Conservation (phyloP, 1,139 yeast species). For the Zygoascus sp. region DNA sequence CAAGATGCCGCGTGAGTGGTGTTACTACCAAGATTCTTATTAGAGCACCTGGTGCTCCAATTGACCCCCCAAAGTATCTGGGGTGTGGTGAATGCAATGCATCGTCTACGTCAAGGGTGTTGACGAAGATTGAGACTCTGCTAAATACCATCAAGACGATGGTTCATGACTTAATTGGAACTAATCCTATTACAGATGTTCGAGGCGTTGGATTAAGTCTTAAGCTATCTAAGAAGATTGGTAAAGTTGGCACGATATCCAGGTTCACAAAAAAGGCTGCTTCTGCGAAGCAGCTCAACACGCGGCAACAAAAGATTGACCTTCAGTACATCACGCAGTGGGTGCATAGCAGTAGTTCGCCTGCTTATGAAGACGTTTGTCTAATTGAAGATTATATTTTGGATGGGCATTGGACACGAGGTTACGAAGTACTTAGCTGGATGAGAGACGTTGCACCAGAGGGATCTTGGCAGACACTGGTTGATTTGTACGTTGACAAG, state of each 20-base stretch:
- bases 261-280: conserved; percentile 3
- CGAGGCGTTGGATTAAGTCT: conserved; percentile 77
- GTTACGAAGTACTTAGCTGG: conserved; percentile 21
- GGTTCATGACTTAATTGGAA: conserved; percentile 51
- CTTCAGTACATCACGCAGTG: conserved; percentile 43
- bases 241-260: neutral
- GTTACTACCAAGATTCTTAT: conserved; percentile 61
- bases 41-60: conserved; percentile 61
- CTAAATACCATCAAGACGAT: conserved; percentile 57
- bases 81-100: conserved; percentile 83
- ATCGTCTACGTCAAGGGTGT: conserved; percentile 50
- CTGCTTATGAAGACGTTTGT: conserved; percentile 53
- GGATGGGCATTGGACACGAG: conserved; percentile 26
- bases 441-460: conserved; percentile 14
- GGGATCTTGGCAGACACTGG: conserved; percentile 15
- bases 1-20: conserved; percentile 51
- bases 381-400: conserved; percentile 25
- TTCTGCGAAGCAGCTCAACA: too few relatives aligned
- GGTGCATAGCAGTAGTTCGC: conserved; percentile 44
- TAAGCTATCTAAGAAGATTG: conserved; percentile 38
- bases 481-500: conserved; percentile 14
- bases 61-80: conserved; percentile 68
- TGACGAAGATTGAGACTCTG: conserved; percentile 63
- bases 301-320: conserved; percentile 6
- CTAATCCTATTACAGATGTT: conserved; percentile 61